A percentile compares a stretch with the other conserved stretches of the same genome.
These are phyloP conservation scores for Paecilomyces sp. DNA, from an alignment of 2,329 filamentous ascomycete species.

Conservation along the genomic window DNA sequence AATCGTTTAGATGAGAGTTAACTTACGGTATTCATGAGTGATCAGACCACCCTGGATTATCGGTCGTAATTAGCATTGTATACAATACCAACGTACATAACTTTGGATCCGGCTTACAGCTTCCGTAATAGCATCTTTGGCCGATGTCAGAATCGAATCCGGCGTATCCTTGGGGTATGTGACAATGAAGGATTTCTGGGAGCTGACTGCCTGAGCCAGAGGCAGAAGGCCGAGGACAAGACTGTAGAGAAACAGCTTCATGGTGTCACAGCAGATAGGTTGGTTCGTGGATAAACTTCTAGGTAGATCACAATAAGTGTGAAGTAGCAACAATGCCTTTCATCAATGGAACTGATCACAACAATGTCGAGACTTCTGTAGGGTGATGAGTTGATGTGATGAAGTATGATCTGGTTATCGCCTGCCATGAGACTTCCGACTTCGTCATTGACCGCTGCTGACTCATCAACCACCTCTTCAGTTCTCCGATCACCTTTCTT, in stretches of 20 bases:
- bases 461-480: constrained; percentile 1
- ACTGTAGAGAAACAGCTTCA: constrained; percentile 58
- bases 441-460: constrained; percentile 12
- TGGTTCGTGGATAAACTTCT: not conserved
- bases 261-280: constrained; percentile 30
- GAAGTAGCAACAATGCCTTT: not conserved
- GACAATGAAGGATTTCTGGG: constrained; percentile 68
- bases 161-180: constrained; percentile 67
- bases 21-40: constrained; percentile 72
- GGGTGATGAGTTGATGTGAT: not conserved
- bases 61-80: not conserved
- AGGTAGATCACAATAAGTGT: not conserved
- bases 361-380: not conserved
- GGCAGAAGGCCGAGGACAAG: constrained; percentile 53
- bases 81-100: not conserved
- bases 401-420: not conserved
- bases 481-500: not conserved
- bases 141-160: constrained; percentile 59
- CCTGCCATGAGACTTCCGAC: not conserved
- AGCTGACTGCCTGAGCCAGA: constrained; percentile 51
- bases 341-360: not conserved
- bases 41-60: constrained; percentile 57
- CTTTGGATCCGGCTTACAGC: constrained; percentile 42
- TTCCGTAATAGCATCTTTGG: constrained; percentile 62
- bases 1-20: not conserved